phyloP scores from a whole-genome alignment of 305 asterid species.

The Fraxinus velutina region DNA sequence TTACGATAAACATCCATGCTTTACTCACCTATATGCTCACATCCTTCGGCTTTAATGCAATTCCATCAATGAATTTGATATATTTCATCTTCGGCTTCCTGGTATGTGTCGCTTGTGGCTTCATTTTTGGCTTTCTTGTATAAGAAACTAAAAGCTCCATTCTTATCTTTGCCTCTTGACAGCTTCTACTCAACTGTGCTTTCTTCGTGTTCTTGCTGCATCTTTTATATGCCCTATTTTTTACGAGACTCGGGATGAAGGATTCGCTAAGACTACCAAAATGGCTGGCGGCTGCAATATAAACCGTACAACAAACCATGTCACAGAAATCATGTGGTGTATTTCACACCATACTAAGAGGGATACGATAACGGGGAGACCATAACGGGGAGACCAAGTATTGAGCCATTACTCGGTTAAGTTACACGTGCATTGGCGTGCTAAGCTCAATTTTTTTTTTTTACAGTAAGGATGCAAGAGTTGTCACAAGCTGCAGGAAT shows the following conservation, averaged over 20 bases:
- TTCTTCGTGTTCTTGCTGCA: not conserved
- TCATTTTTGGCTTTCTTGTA: not conserved
- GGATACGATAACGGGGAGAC: not conserved
- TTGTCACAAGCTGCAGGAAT: not conserved
- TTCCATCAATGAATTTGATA: conserved; percentile 74
- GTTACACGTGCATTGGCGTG: not conserved
- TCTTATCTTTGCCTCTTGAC: conserved; percentile 25
- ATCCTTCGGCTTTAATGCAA: conserved; percentile 54
- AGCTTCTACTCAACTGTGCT: conserved; percentile 81
- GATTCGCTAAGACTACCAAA: conserved; percentile 64
- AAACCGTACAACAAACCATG: not conserved
- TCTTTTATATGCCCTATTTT: conserved; percentile 43
- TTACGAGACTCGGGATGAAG: conserved; percentile 76
- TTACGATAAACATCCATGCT: conserved; percentile 79
- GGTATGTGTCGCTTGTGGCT: conserved; percentile 40
- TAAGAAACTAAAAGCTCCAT: not conserved
- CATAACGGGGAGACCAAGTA: not conserved
- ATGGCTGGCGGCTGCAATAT: conserved; percentile 75
- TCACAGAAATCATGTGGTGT: not conserved
- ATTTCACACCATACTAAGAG: not conserved
- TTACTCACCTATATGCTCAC: conserved; percentile 61
- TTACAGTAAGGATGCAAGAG: not conserved
- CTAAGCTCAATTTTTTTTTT: not conserved
- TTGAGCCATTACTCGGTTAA: not conserved
- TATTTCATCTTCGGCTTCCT: conserved; percentile 72